phyloP scores from a whole-genome alignment of 2,329 filamentous ascomycete genomes.

The Zymoseptoria pseudotritici region DNA sequence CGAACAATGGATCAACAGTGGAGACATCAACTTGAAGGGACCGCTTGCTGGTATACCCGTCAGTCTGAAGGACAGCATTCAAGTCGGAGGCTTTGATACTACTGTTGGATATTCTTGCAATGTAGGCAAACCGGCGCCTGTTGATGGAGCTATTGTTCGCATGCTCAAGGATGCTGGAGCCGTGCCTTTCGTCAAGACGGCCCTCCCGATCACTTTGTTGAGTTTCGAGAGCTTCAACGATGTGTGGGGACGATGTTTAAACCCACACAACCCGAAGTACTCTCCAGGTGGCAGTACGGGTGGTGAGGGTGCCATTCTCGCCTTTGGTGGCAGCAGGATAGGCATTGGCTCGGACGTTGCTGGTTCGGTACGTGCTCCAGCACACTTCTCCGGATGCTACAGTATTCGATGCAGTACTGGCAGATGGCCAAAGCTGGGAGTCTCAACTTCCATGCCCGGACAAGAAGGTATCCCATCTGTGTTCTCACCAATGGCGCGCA shows the following conservation, averaged over 20 bases:
- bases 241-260: conserved; percentile 74
- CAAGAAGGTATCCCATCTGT: conserved; percentile 86
- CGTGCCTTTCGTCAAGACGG: conserved; percentile 88
- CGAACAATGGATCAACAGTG: conserved; percentile 58
- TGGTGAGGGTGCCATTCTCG: conserved; percentile 74
- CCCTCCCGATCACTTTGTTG: conserved; percentile 75
- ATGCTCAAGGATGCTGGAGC: conserved; percentile 81
- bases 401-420: conserved; percentile 80
- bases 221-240: conserved; percentile 76
- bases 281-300: conserved; percentile 84
- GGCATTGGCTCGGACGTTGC: conserved; percentile 89
- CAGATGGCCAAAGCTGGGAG: conserved; percentile 78
- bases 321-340: conserved; percentile 72
- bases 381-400: conserved; percentile 86
- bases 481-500: conserved; percentile 87
- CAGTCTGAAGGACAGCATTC: conserved; percentile 69
- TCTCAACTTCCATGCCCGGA: conserved; percentile 81
- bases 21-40: conserved; percentile 63
- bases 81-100: conserved; percentile 74
- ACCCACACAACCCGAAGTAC: conserved; percentile 77
- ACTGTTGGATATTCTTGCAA: conserved; percentile 73
- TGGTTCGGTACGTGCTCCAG: conserved; percentile 77
- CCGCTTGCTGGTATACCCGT: conserved; percentile 82
- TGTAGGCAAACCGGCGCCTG: conserved; percentile 55
- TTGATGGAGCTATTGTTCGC: conserved; percentile 66